Base-by-base conservation (phyloP, 2,329 filamentous ascomycete genomes). In the Penicillium sp. region DNA sequence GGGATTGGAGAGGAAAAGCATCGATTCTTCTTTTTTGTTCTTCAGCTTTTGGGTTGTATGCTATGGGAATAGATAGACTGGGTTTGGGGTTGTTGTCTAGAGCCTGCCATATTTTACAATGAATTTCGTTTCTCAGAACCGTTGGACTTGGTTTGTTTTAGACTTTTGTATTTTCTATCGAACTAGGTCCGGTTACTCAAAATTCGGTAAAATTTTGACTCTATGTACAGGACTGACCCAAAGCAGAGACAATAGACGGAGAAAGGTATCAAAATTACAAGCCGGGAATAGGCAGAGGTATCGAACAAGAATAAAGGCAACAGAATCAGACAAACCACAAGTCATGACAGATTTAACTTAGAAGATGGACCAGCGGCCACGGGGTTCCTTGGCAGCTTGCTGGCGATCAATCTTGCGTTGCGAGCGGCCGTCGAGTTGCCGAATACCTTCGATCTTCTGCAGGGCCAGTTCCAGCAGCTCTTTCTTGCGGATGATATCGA, bases 361-460 rank as follows among this genome's bases (percentile, higher is more conserved):
- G 56, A 74, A 74, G 40, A 74, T 56, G 52, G 69, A 69, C 72
- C 72, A 74, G 42, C 66, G 62, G 23, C 61, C 64, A 44, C 66
- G 66, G 45, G 66, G 64, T 49, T 70, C 69, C 40, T 65, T 66
- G 22, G 54, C 52, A 45, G 58, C 60, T 43, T 65, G 58, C 20
- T 64, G 61, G 29, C 69, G 65, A 32, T 73, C 63, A 43, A 62
- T 59, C 40, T 60, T 63, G 16, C 74, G 72, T 24, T 81, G 76
- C 62, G 82, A 81, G 55, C 85, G 75, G 8, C 85, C 84, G 62
- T 97, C 90, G 7, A 98, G 74, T 61, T 90, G 85, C 49, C 87
- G 78, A 60, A 98, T 71, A 47, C 87, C 86, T 66, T 97, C 90
- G 81, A 98, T 97, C 77, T 98, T 97, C 65, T 89, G 86, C 24